phyloP scores from a whole-genome alignment of 1,284 basidiomycete genomes.

The Marasmius fiardii region DNA sequence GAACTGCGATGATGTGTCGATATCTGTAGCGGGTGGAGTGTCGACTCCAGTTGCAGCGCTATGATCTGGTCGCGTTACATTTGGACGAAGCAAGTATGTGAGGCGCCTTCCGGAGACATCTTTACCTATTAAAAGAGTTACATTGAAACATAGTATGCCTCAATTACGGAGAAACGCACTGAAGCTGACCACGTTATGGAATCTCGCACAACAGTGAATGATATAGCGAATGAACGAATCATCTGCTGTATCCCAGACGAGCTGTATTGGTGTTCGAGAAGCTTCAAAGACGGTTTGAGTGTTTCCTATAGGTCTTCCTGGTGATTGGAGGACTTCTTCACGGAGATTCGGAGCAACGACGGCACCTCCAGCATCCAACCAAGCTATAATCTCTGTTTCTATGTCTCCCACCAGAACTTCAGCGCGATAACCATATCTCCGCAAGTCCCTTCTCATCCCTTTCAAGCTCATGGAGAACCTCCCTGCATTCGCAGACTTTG shows the following conservation, averaged over 20 bases:
- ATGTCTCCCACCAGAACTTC: constrained; percentile 61
- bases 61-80: constrained; percentile 58
- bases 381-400: constrained; percentile 59
- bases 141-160: constrained; percentile 2
- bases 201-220: constrained; percentile 77
- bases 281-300: constrained; percentile 59
- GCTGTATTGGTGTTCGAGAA: constrained; percentile 56
- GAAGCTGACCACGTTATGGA: constrained; percentile 74
- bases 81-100: constrained; percentile 76
- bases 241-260: constrained; percentile 67
- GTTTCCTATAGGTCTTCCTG: constrained; percentile 47
- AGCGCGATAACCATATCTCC: constrained; percentile 56
- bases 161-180: constrained; percentile 45
- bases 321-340: constrained; percentile 22
- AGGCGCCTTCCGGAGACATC: constrained; percentile 58
- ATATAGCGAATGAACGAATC: constrained; percentile 75
- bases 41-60: constrained; percentile 41
- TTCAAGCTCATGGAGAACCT: constrained; percentile 72
- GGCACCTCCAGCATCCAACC: constrained; percentile 57
- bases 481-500: constrained; percentile 61
- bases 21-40: constrained; percentile 72
- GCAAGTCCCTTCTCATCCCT: constrained; percentile 66
- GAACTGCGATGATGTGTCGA: constrained; percentile 50
- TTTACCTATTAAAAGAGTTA: constrained; percentile 48
- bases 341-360: constrained; percentile 41